Evolutionary conservation across 2,329 filamentous ascomycete genomes (phyloP).

Genomic region (Colletotrichum cuscutae): DNA sequence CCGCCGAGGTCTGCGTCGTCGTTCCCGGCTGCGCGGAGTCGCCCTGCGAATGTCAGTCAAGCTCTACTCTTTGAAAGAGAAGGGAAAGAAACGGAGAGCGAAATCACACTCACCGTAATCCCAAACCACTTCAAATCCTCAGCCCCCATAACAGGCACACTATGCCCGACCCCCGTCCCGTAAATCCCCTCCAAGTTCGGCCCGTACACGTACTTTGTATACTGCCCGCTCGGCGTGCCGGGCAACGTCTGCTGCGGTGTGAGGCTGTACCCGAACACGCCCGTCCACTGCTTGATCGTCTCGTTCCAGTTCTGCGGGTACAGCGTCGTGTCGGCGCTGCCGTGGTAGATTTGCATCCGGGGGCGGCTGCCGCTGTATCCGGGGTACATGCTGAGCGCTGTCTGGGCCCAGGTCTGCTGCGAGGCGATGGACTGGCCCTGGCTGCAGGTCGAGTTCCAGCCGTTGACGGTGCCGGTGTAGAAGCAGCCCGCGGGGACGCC

Average conservation of each 20-base stretch:
- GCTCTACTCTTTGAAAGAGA: background rate
- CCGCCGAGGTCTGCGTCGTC: constrained; percentile 20
- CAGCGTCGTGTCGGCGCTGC: constrained; percentile 60
- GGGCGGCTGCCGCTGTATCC: constrained; percentile 61
- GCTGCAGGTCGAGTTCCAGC: constrained; percentile 64
- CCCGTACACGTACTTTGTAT: constrained; percentile 46
- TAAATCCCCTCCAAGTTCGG: constrained; percentile 46
- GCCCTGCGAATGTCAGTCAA: background rate
- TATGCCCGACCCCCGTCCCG: constrained; percentile 45
- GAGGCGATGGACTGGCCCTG: constrained; percentile 54
- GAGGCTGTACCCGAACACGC: constrained; percentile 54
- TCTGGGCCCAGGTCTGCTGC: constrained; percentile 58
- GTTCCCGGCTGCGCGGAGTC: constrained; percentile 26
- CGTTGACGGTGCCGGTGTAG: constrained; percentile 50
- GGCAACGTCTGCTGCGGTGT: constrained; percentile 40
- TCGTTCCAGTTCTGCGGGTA: constrained; percentile 65
- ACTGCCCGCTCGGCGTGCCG: constrained; percentile 43
- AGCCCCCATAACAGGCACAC: constrained; percentile 44
- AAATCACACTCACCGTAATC: constrained; percentile 2
- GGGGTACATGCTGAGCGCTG: constrained; percentile 58
- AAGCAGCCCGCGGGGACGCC: constrained; percentile 58
- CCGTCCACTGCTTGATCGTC: constrained; percentile 66
- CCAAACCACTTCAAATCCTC: constrained; percentile 41
- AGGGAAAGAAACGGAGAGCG: accelerated
- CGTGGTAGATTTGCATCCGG: constrained; percentile 68